Percentiles rank a stretch among this genome's conserved stretches.
These are phyloP conservation scores for Onygenales sp. DNA, from an alignment of 2,329 filamentous ascomycete species.

Conservation along the genomic window DNA sequence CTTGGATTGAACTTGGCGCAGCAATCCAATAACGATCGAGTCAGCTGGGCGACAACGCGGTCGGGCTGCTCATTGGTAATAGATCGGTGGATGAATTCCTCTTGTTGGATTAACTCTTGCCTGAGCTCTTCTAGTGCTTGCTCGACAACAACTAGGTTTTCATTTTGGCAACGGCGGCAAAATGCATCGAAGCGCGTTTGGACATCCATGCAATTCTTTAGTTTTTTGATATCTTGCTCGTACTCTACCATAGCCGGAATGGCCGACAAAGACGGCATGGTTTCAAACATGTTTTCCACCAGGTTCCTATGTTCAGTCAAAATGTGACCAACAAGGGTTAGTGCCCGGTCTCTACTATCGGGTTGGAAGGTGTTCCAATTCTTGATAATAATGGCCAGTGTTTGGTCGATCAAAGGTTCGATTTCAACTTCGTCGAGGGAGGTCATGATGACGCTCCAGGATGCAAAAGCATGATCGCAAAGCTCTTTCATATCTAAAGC, in stretches of 20 bases:
- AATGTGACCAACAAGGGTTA: slow-evolving; percentile 55
- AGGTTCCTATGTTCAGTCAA: slow-evolving; percentile 52
- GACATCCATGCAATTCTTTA: slow-evolving; percentile 57
- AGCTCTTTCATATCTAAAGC: slow-evolving; percentile 66
- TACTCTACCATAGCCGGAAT: slow-evolving; percentile 62
- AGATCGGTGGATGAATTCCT: slow-evolving; percentile 68
- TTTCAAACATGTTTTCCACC: slow-evolving; percentile 58
- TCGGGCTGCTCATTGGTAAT: slow-evolving; percentile 78
- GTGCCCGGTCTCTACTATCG: slow-evolving; percentile 48
- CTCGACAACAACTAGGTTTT: slow-evolving; percentile 76
- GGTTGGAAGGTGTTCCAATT: slow-evolving; percentile 65
- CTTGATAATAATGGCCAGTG: slow-evolving; percentile 74
- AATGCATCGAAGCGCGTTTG: slow-evolving; percentile 63
- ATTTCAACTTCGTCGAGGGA: slow-evolving; percentile 71
- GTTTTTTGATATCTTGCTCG: slow-evolving; percentile 52
- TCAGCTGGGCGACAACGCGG: slow-evolving; percentile 57
- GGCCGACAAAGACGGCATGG: slow-evolving; percentile 65
- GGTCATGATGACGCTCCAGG: slow-evolving; percentile 72
- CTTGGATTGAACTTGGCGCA: slow-evolving; percentile 67
- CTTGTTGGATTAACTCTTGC: slow-evolving; percentile 61
- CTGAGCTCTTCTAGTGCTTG: slow-evolving; percentile 72
- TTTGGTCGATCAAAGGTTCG: slow-evolving; percentile 72
- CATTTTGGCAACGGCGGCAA: slow-evolving; percentile 63
- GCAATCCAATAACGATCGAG: slow-evolving; percentile 74
- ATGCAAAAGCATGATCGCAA: slow-evolving; percentile 68